Base-by-base conservation (phyloP, 768 basidiomycete genomes). In the Tricholoma sp. region DNA sequence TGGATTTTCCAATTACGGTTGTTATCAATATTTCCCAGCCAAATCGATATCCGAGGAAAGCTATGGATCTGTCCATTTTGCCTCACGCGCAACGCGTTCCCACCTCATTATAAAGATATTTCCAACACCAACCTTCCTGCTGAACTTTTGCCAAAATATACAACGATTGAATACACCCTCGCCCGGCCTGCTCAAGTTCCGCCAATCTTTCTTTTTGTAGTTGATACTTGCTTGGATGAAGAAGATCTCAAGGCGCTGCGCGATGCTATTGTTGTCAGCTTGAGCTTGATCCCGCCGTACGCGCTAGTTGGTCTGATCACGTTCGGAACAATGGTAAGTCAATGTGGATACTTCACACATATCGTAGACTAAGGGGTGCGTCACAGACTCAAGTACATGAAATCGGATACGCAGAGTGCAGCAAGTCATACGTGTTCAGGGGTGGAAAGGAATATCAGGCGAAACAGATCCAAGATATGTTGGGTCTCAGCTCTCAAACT, bases 41-140 rank as follows among this genome's bases (percentile, higher is more conserved):
- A 98, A 79, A 95, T 99, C 67, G 97, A 98, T 75, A 93, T 98
- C 61, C 85, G 97, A 66, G 96, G 91, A 64, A 98, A 98, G 74
- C 84, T 99, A 54, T 99, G 97, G 97, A 99, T 98, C 63, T 99
- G 97, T 68, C 97, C 97, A 4, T 98, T 99, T 78, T 99, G 97
- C 75, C 80, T 99, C 53, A 88, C 91, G 34, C 88, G 97, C 58
- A 99, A 98, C 71, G 85, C 95, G 2, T 98, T 99, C 76, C 97
- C 97, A 4, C 91, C 92, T 0, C 96, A 99, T 72, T 99, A 99
- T 81, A 96, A 97, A 75, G 96, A 98, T 69, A 96, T 99, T 63
- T 94, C 94, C 49, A 89, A 89, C 73, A 95, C 91, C 62, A 98
- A 98, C 73, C 83, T 98, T 18, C 97, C 97, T 51, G 89, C 94